Base-by-base conservation (phyloP, 2,329 filamentous ascomycete genomes). In the Plenodomus tracheiphilus region DNA sequence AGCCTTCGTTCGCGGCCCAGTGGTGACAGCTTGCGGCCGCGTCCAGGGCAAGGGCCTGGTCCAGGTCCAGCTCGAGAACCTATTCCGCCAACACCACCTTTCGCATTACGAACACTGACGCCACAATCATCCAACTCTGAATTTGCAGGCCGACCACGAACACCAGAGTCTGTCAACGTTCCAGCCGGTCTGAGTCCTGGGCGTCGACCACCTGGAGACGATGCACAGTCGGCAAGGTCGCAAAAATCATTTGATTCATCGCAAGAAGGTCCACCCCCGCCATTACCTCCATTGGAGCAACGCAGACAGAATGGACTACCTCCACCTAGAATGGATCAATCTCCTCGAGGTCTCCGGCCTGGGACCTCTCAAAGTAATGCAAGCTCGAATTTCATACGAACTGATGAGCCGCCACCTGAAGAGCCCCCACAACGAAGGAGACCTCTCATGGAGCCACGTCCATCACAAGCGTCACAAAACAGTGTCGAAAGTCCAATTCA, bases 381-480 rank as follows among this genome's bases (percentile, higher is more conserved):
- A 17, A 70, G 66, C 43, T 67, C 70, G 6, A 59, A 59, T 15
- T 55, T 65, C 22, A 59, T 57, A 20, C 62, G 64, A 8, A 61
- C 49, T 21, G 70, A 72, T 3, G 69, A 71, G 11, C 16, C 47
- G 41, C 44, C 54, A 8, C 48, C 56, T 43, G 67, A 70, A 25
- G 65, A 68, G 32, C 66, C 69, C 1, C 86, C 86, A 0, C 85
- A 87, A 58, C 77, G 86, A 53, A 85, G 80, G 66, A 75, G 86
- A 41, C 86, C 86, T 2, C 84, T 85, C 0, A 87, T 89, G 83
- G 81, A 86, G 50, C 79, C 63, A n/a, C 53, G 64, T 9, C 58
- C 62, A 21, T 64, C 68, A 20, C 59, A 65, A 13, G 39, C 52
- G 22, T 66, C 65, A 4, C 61, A 66, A 44, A 53, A 57, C 13